Evolutionary conservation across 2,329 filamentous ascomycete genomes (phyloP).

Genomic region (Arthroderma sp.): DNA sequence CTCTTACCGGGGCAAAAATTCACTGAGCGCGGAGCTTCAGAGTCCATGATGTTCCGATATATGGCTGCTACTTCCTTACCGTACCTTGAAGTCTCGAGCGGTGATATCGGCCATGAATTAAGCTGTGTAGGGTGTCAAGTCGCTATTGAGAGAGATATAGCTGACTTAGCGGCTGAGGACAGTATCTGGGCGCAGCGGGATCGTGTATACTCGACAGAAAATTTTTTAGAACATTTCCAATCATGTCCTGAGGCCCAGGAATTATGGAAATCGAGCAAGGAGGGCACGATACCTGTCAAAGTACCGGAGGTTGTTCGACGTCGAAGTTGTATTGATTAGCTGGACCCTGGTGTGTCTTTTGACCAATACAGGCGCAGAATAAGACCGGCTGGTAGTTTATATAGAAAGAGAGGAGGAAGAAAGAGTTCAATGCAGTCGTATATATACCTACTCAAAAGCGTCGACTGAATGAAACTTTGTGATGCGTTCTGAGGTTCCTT

Average conservation of each 20-base stretch:
- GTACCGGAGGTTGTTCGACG: background rate
- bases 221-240: constrained; percentile 4
- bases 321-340: background rate
- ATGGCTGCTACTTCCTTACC: constrained; percentile 4
- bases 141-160: background rate
- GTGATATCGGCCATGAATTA: constrained; percentile 1
- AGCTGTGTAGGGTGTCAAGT: constrained; percentile 5
- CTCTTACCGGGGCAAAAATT: background rate
- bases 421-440: too few species aligned
- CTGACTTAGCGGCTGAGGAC: background rate
- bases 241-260: constrained; percentile 4
- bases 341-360: background rate
- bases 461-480: too few species aligned
- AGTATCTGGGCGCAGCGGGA: background rate
- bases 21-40: background rate
- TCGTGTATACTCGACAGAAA: constrained; percentile 1
- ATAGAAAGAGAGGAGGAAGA: too few species aligned
- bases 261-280: constrained; percentile 4
- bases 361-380: background rate
- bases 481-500: too few species aligned
- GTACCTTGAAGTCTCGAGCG: constrained; percentile 2
- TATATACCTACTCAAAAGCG: too few species aligned
- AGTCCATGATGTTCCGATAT: constrained; percentile 1
- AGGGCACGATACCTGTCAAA: constrained; percentile 1
- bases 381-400: too few species aligned